These are phyloP conservation scores for Saccharomycopsis sp. DNA, from an alignment of 805 yeast genomes.

Conservation along the genomic window DNA sequence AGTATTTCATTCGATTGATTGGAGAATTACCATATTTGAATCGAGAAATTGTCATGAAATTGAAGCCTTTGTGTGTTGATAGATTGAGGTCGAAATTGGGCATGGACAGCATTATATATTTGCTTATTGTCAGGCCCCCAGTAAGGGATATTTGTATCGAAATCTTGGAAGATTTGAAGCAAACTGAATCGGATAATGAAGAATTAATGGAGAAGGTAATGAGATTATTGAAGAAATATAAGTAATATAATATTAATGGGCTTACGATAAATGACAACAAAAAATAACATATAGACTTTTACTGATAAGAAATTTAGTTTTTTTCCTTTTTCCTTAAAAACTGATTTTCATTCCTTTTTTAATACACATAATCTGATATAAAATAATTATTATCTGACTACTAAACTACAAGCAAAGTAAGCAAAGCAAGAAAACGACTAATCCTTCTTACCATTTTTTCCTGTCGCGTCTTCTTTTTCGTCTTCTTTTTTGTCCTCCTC, in stretches of 20 bases:
- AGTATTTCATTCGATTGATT: constrained; percentile 70
- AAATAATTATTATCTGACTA: too few species aligned
- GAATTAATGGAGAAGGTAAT: constrained; percentile 37
- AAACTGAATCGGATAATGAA: constrained; percentile 33
- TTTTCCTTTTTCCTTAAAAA: neutral
- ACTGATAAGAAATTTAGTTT: neutral
- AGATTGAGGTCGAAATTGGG: constrained; percentile 81
- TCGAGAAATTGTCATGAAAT: constrained; percentile 50
- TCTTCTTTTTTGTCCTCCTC: neutral
- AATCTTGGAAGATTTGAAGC: constrained; percentile 42
- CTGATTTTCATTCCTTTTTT: neutral
- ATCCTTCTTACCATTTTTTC: too few species aligned
- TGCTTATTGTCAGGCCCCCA: constrained; percentile 90
- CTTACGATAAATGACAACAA: too few species aligned
- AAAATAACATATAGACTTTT: too few species aligned
- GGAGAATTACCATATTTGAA: constrained; percentile 82
- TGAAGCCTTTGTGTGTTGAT: constrained; percentile 73
- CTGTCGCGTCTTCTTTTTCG: neutral
- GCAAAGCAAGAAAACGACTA: too few species aligned
- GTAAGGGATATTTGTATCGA: constrained; percentile 46
- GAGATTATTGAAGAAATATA: constrained; percentile 12
- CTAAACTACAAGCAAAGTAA: too few species aligned
- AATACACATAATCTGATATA: too few species aligned
- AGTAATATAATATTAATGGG: too few species aligned
- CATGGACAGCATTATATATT: constrained; percentile 69